Evolutionary conservation across 2,329 filamentous ascomycete genomes (phyloP), one percentile per base, ranked within the genome.

Genomic region (Tympanopsis confertula): DNA sequence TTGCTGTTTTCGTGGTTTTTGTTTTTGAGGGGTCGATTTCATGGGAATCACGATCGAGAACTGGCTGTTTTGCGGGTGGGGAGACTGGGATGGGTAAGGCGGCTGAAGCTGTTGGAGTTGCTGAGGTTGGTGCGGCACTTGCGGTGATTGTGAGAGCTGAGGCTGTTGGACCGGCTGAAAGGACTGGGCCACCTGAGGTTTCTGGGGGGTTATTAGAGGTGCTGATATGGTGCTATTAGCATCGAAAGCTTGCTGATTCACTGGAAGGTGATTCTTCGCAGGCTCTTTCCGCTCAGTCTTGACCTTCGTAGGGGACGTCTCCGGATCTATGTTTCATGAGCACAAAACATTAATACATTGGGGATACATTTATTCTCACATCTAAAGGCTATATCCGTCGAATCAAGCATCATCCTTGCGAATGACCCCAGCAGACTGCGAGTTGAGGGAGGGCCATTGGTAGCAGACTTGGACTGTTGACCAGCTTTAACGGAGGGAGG

Each of bases 301-400:
- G 30, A 17, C 15, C 7, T 33, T 18, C 30, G 30, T 33, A n/a
- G n/a, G n/a, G n/a, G n/a, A n/a, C 30, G 15, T 12, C 12, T 13
- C 12, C 7, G 30, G 30, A 33, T 33, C 30, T 33, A 15, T 33
- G 7, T 12, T 18, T 10, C 10, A 28, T 28, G 10, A 28, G 24
- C 24, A 10, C 10, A 28, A n/a, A 28, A n/a, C 24, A 28, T n/a
- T n/a, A n/a, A n/a, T n/a, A n/a, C n/a, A n/a, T n/a, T n/a, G n/a
- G n/a, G 24, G n/a, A 33, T 33, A 33, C 10, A 12, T 33, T 33
- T 10, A 33, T 10, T 12, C 30, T 33, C 17, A 33, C 30, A 33
- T 18, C 30, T 10, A 17, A 33, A 33, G 7, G 30, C 30, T 33
- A 33, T 33, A 18, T 33, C 30, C 30, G 30, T 33, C 12, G 30